Evolutionary conservation across 2,329 filamentous ascomycete genomes (phyloP), one percentile per base, ranked within the genome.

Genomic region (Neonectria coccinea): DNA sequence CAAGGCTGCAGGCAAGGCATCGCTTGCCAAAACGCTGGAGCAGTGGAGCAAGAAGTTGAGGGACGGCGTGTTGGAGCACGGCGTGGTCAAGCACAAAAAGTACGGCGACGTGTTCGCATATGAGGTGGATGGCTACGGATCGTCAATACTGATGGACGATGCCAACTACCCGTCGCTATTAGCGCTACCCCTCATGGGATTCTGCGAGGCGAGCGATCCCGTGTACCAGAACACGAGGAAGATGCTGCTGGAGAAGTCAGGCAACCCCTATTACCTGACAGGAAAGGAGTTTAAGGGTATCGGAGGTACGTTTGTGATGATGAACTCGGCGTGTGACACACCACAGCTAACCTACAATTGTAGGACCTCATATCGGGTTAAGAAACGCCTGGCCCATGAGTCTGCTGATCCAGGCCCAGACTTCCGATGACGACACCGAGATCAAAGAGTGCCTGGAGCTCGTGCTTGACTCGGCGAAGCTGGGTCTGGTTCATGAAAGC

Each of bases 311-410:
- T 29, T 25, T 20, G 11, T 12, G 5, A 5, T 25, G 10, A n/a
- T 7, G 7, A 4, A 16, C 14, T 31, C n/a, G 16, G 22, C 3
- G 4, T 36, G 7, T 14, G 4, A 27, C 8, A 36, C 20, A 8
- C 14, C 9, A 6, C 25, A 2, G 42, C 69, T 73, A 53, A 74
- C 56, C 31, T n/a, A 7, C n/a, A 11, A 47, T 44, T 18, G 16
- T 31, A 78, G 87, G 87, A 5, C 88, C 87, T 7, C 88, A 89
- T 74, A 91, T 97, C 70, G 96, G 96, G 0, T 81, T 97, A n/a
- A 83, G 88, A 72, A 92, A 97, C 70, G 96, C 95, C 8, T 99
- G 96, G 96, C 96, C 96, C 0, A 98, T 99, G 94, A 96, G 92
- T 76, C 82, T 97, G 67, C 84, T 99, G 9, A 88, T 97, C 20